Percentiles rank a stretch among this genome's conserved stretches.
Evolutionary conservation across 306 rosid genomes (phyloP).

Genomic region (Castanea crenata): DNA sequence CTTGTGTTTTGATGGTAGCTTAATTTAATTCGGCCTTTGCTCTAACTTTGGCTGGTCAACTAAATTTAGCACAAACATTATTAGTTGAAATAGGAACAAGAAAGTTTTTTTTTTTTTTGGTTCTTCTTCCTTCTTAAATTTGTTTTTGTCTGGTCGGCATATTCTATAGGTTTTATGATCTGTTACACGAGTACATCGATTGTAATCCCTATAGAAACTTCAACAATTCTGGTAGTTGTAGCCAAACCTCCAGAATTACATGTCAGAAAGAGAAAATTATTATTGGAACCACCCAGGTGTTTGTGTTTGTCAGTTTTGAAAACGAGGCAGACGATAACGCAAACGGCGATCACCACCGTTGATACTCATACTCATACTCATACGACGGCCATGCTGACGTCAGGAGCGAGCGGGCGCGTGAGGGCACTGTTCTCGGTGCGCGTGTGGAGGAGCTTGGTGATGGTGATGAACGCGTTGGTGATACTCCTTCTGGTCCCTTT

Average conservation of each 20-base stretch:
- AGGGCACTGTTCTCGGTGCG: conserved; percentile 53
- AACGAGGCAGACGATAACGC: neutral
- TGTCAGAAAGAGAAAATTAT: neutral
- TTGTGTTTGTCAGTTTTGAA: neutral
- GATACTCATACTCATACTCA: no score
- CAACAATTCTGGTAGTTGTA: neutral
- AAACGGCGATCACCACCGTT: neutral
- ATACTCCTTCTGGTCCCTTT: conserved; percentile 62
- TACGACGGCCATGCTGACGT: conserved; percentile 38
- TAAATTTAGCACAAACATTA: neutral
- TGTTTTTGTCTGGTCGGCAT: no score
- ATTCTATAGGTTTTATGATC: neutral
- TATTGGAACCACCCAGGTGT: neutral
- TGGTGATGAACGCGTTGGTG: conserved; percentile 48
- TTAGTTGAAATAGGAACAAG: neutral
- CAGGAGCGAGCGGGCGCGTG: conserved; percentile 72
- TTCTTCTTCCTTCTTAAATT: neutral
- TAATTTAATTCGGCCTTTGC: neutral
- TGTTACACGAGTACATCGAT: neutral
- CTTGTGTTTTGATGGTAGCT: no score
- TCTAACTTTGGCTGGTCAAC: neutral
- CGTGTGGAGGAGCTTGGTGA: conserved; percentile 50
- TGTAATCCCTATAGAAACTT: neutral
- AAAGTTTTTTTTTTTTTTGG: neutral
- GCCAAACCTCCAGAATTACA: neutral